Evolutionary conservation across 2,329 filamentous ascomycete species (phyloP), one percentile per base, ranked within the genome.

Genomic region (Curvularia lunata): DNA sequence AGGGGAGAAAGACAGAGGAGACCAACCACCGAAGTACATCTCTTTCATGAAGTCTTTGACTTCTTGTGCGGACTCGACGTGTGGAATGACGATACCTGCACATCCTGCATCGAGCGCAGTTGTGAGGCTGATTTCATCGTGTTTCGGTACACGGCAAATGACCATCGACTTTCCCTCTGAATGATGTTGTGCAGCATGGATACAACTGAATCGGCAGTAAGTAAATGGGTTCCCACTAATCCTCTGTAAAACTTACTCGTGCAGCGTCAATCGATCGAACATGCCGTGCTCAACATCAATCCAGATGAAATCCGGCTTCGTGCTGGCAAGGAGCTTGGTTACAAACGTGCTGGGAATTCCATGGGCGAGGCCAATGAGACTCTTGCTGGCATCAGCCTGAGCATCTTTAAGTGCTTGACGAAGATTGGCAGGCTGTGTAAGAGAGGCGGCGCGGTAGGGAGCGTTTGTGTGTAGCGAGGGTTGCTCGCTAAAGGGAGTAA

Each of bases 251-350:
- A 43, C 68, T 54, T 63, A 71, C 68, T 71, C 67, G 23, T 68
- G 65, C 19, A 71, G 30, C 19, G 68, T 64, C 18, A 69, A 56
- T 2, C 67, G 58, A 50, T 69, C 65, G 49, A 67, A 71, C 64
- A 71, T 70, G 48, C 66, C 67, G 48, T 71, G 67, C 54, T 70
- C 67, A 6, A 71, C 68, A 27, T 71, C 67, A 12, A 70, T 64
- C 62, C 62, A 71, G 57, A 70, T 64, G 49, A 70, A 70, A 47
- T 71, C 67, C 1, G 69, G 66, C 55, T 68, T 70, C 18, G 66
- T 62, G n/a, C 60, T 64, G 16, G 67, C 69, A 40, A 71, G 59
- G 7, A 69, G 53, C 54, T 71, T 71, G 27, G 68, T 71, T 9
- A 70, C 60, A 19, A 70, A 71, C 9, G 58, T 61, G 38, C 63